Conservation (phyloP, 1,284 basidiomycete genomes). For the Rhodotorula mucilaginosa region DNA sequence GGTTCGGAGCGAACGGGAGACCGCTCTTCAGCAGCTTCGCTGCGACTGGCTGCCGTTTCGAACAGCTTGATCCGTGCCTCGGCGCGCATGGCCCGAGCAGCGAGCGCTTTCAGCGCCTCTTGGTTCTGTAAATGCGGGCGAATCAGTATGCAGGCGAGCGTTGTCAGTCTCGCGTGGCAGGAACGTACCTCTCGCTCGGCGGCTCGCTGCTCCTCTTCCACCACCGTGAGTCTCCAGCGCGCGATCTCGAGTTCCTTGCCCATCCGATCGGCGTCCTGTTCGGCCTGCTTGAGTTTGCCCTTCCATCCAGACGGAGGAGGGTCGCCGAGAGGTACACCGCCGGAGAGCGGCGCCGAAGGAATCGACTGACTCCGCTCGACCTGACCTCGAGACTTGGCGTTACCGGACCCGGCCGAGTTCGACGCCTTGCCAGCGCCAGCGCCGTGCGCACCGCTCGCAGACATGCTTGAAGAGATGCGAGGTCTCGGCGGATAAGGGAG, state of each 20-base stretch:
- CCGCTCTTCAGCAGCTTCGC: not conserved
- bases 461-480: constrained; percentile 17
- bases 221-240: constrained; percentile 30
- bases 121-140: constrained; percentile 19
- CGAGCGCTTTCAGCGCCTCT: constrained; percentile 36
- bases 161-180: not conserved
- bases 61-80: constrained; percentile 36
- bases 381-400: not conserved
- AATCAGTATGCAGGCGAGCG: not conserved
- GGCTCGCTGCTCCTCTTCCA: constrained; percentile 30
- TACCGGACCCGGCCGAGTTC: not conserved
- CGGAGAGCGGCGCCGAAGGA: not conserved
- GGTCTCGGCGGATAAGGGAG: constrained; percentile 10
- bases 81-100: constrained; percentile 32
- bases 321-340: constrained; percentile 3
- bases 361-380: not conserved
- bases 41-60: constrained; percentile 14
- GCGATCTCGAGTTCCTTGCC: constrained; percentile 40
- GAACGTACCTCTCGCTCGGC: constrained; percentile 31
- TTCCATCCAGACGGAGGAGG: constrained; percentile 5
- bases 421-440: not conserved
- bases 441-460: constrained; percentile 11
- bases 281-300: constrained; percentile 16
- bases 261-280: constrained; percentile 30
- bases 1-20: too few relatives aligned